Base-by-base conservation (phyloP, 2,329 filamentous ascomycete genomes). In the Aciculosporium take region DNA sequence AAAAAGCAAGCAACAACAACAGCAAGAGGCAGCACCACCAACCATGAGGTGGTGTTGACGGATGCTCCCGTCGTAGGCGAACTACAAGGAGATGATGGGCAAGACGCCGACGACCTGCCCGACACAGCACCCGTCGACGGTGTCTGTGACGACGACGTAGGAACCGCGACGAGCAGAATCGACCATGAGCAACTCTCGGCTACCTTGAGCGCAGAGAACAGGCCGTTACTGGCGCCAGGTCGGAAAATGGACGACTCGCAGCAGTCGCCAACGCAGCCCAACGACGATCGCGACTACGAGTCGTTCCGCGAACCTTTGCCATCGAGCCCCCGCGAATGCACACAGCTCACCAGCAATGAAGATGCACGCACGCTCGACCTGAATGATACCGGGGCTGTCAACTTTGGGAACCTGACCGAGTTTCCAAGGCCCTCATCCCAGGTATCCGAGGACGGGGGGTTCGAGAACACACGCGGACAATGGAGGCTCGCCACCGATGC, bases 201-300 rank as follows among this genome's bases (percentile, higher is more conserved):
- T 15, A 30, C 25, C 2, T 25, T 39, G 15, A 38, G 25, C n/a
- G 29, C 25, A 28, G 39, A 38, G 12, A 21, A 38, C 21, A 33
- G 17, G 29, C 10, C 34, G 23, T 4, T 10, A 15, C 12, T 30
- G 24, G 24, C 17, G 28, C 17, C 42, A 38, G 34, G 29, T 29
- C 33, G 5, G 27, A 45, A 58, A 39, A 69, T 65, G 59, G 62
- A 68, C 25, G 58, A 55, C n/a, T 71, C 69, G 9, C 66, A 70
- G 31, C 64, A 68, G 42, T 72, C 71, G 8, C 68, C 68, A 1
- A 77, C 73, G 1, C 73, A 77, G 54, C 60, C 65, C 44, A 77
- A 77, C 48, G 65, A 68, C 34, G 71, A 64, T 36, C 67, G 72
- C 29, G 73, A 74, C 55, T 77, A 77, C 48, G 66, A 67, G 57